Conservation (phyloP, 2,329 filamentous ascomycete species). For the Calonectria leucothoes region DNA sequence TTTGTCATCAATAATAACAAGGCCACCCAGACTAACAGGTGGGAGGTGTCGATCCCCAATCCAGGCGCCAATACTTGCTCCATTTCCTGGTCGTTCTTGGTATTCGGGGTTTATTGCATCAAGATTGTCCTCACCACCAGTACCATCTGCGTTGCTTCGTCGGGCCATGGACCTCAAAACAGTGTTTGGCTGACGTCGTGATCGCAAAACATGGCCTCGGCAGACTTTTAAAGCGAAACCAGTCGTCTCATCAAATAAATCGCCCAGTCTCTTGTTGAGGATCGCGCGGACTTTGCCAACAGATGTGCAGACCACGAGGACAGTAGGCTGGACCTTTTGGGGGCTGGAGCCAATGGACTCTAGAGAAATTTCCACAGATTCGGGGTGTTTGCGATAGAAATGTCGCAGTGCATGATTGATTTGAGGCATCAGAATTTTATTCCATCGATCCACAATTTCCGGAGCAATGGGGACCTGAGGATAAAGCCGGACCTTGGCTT, state of each 20-base stretch:
- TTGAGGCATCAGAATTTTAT: conserved; percentile 76
- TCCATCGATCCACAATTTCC: conserved; percentile 77
- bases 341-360: conserved; percentile 78
- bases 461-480: conserved; percentile 69
- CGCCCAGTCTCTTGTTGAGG: conserved; percentile 74
- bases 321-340: conserved; percentile 75
- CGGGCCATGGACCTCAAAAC: conserved; percentile 47
- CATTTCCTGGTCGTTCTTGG: conserved; percentile 82
- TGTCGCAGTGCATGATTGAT: conserved; percentile 77
- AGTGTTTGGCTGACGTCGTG: conserved; percentile 57
- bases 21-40: conserved; percentile 89
- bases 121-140: conserved; percentile 52
- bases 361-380: conserved; percentile 83
- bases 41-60: conserved; percentile 86
- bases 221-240: conserved; percentile 78
- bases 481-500: conserved; percentile 66
- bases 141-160: conserved; percentile 45
- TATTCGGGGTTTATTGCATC: conserved; percentile 77
- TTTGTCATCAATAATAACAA: conserved; percentile 85
- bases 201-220: conserved; percentile 74
- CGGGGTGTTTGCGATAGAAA: conserved; percentile 78
- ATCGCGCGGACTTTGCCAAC: conserved; percentile 78
- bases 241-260: conserved; percentile 71
- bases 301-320: conserved; percentile 81
- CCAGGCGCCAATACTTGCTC: conserved; percentile 94